Percentiles rank a stretch among this genome's conserved stretches.
phyloP scores from a whole-genome alignment of 805 yeast genomes.

The Saccharomycopsis sp. region DNA sequence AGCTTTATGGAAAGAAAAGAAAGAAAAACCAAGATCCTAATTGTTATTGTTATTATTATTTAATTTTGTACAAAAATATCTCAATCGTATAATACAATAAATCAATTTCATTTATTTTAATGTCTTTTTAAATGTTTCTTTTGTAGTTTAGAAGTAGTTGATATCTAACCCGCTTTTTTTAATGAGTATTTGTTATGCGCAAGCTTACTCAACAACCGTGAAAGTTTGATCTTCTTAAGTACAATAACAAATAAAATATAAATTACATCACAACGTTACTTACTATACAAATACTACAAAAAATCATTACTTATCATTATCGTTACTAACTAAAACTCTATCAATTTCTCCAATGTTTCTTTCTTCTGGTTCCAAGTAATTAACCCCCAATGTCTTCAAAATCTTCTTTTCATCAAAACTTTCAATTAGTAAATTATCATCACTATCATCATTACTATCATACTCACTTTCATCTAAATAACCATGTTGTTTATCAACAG shows the following conservation, averaged over 20 bases:
- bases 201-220: too few relatives aligned
- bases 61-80: conserved; percentile 24
- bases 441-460: conserved; percentile 3
- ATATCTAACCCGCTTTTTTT: too few relatives aligned
- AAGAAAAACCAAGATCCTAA: conserved; percentile 99
- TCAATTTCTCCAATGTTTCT: conserved; percentile 22
- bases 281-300: too few relatives aligned
- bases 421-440: conserved; percentile 27
- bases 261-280: too few relatives aligned
- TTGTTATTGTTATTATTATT: too few relatives aligned
- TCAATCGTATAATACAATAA: too few relatives aligned
- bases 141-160: too few relatives aligned
- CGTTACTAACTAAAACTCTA: background rate
- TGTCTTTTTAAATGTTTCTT: background rate
- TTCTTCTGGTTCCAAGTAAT: conserved; percentile 23
- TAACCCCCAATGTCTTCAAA: conserved; percentile 33
- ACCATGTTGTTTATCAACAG: background rate
- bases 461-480: background rate
- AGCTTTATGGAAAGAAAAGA: conserved; percentile 99
- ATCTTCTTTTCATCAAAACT: conserved; percentile 34
- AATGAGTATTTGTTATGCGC: too few relatives aligned
- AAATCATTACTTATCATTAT: too few relatives aligned
- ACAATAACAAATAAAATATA: too few relatives aligned
- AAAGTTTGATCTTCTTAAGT: too few relatives aligned
- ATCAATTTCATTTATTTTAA: too few relatives aligned